These are phyloP conservation scores for Sideroxylon spinosum DNA, from an alignment of 179 eudicot genomes.

Conservation along the genomic window DNA sequence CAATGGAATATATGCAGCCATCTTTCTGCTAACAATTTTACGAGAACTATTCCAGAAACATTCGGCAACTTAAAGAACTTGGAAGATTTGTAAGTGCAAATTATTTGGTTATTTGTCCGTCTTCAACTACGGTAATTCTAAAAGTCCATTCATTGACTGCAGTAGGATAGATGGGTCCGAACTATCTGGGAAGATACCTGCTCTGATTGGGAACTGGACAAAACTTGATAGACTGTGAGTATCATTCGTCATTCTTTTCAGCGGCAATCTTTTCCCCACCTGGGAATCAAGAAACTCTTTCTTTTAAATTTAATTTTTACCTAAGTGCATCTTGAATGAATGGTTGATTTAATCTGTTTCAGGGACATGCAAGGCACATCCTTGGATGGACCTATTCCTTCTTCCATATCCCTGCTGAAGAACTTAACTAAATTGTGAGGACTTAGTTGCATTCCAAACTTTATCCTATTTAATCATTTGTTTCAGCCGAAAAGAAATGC, in stretches of 20 bases:
- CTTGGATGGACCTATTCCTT: constrained; percentile 79
- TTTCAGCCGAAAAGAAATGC: neutral
- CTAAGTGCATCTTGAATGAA: neutral
- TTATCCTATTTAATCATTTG: neutral
- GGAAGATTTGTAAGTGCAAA: constrained; percentile 55
- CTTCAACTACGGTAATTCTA: neutral
- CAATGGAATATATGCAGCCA: constrained; percentile 33
- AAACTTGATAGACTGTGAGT: constrained; percentile 50
- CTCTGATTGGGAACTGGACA: constrained; percentile 69
- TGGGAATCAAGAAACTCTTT: neutral
- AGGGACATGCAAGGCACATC: constrained; percentile 77
- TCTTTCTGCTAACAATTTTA: constrained; percentile 70
- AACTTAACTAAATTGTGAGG: constrained; percentile 57
- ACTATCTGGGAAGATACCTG: constrained; percentile 69
- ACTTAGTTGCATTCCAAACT: constrained; percentile 7
- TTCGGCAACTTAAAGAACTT: constrained; percentile 54
- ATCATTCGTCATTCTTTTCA: constrained; percentile 6
- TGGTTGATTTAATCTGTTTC: constrained; percentile 12
- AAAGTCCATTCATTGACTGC: constrained; percentile 22
- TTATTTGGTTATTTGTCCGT: neutral
- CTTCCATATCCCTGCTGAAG: constrained; percentile 45
- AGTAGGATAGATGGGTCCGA: constrained; percentile 66
- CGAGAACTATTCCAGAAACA: constrained; percentile 59
- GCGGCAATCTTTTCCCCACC: neutral
- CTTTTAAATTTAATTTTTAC: neutral